These are phyloP conservation scores for Cylindrotheca fusiformis DNA, from an alignment of 108 stramenopile genomes.

Conservation along the genomic window DNA sequence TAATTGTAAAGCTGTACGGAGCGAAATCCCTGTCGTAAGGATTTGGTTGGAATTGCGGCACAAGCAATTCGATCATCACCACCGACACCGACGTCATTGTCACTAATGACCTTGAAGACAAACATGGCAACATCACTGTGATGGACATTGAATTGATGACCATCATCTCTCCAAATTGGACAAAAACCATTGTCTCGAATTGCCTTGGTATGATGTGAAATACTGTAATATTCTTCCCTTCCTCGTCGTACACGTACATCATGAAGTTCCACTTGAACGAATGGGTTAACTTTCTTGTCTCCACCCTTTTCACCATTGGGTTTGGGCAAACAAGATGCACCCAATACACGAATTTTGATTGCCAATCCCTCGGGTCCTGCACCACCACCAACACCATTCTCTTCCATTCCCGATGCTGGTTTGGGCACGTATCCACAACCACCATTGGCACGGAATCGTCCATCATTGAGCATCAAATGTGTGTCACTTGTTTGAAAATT, in stretches of 20 bases:
- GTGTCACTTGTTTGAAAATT: constrained; percentile 89
- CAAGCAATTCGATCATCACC: constrained; percentile 60
- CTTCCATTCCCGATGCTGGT: constrained; percentile 45
- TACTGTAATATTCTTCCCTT: constrained; percentile 14
- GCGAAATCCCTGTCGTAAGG: constrained; percentile 70
- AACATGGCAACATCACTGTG: constrained; percentile 71
- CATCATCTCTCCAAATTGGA: constrained; percentile 58
- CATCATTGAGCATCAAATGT: constrained; percentile 82
- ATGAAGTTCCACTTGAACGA: constrained; percentile 64
- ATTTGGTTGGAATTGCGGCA: constrained; percentile 66
- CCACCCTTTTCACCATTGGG: constrained; percentile 72
- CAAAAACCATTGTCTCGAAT: constrained; percentile 75
- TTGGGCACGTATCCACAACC: constrained; percentile 91
- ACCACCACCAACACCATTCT: no score
- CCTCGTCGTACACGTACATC: constrained; percentile 46
- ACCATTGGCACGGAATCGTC: constrained; percentile 85
- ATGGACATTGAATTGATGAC: constrained; percentile 46
- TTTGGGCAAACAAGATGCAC: constrained; percentile 73
- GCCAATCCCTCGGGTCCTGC: not conserved
- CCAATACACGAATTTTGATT: constrained; percentile 49
- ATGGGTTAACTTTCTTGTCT: constrained; percentile 80
- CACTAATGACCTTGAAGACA: constrained; percentile 52
- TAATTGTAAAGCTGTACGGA: constrained; percentile 69
- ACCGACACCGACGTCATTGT: constrained; percentile 54
- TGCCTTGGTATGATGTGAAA: constrained; percentile 27